phyloP scores from a whole-genome alignment of 2,329 filamentous ascomycete species.

The Aspergillus terreus region DNA sequence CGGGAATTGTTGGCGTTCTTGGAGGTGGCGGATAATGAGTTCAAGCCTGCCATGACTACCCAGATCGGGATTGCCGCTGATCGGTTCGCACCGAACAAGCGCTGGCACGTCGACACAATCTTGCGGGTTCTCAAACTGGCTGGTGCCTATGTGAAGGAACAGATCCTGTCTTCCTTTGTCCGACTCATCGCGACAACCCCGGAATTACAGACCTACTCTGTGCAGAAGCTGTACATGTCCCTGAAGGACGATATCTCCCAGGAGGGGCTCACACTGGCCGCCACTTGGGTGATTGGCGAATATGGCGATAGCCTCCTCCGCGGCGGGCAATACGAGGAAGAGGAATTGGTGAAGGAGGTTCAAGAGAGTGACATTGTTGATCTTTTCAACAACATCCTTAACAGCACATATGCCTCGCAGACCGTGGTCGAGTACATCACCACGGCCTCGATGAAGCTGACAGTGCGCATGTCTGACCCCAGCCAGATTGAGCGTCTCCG shows the following conservation, averaged over 20 bases:
- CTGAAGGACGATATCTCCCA: slow-evolving; percentile 97
- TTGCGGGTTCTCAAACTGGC: slow-evolving; percentile 87
- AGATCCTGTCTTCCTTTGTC: slow-evolving; percentile 94
- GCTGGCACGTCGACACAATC: slow-evolving; percentile 99
- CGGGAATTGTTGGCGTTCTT: slow-evolving; percentile 91
- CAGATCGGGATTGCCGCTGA: slow-evolving; percentile 98
- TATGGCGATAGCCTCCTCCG: slow-evolving; percentile 87
- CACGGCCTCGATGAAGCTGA: slow-evolving; percentile 91
- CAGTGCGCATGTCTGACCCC: slow-evolving; percentile 76
- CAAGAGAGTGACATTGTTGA: slow-evolving; percentile 89
- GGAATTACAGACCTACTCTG: slow-evolving; percentile 92
- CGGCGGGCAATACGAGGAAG: slow-evolving; percentile 89
- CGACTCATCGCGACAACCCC: slow-evolving; percentile 91
- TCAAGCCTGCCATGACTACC: slow-evolving; percentile 97
- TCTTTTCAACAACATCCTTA: slow-evolving; percentile 85
- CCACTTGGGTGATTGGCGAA: slow-evolving; percentile 96
- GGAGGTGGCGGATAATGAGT: slow-evolving; percentile 96
- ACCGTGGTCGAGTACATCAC: slow-evolving; percentile 93
- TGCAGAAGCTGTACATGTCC: slow-evolving; percentile 87
- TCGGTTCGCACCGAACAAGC: slow-evolving; percentile 91
- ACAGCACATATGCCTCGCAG: slow-evolving; percentile 90
- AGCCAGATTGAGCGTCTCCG: slow-evolving; percentile 84
- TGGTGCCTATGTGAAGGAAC: slow-evolving; percentile 96
- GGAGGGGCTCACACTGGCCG: slow-evolving; percentile 88
- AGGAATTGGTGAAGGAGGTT: slow-evolving; percentile 78